These are phyloP conservation scores for Fraxinus floribunda DNA, from an alignment of 305 asterid species.

Conservation along the genomic window DNA sequence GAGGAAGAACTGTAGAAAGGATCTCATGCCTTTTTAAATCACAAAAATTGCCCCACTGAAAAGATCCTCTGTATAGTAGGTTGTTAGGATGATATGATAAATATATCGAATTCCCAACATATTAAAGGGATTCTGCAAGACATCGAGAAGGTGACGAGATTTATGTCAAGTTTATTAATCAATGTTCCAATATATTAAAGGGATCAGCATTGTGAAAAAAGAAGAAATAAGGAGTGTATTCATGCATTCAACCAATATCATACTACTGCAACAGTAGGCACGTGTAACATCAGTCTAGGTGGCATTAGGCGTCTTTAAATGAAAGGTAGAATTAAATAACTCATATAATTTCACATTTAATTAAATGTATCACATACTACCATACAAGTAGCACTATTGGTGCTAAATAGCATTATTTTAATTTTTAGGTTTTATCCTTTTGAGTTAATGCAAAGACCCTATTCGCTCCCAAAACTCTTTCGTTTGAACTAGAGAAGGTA, in stretches of 20 bases:
- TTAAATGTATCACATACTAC: no score
- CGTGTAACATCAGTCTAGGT: background rate
- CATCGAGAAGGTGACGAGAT: background rate
- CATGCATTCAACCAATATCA: background rate
- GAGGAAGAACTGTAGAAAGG: background rate
- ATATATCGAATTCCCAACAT: background rate
- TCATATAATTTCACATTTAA: no score
- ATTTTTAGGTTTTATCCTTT: background rate
- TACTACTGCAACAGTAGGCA: background rate
- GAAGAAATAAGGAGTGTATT: background rate
- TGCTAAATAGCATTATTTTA: no score
- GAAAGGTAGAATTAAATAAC: no score
- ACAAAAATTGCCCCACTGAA: background rate
- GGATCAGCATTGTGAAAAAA: background rate
- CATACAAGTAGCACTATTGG: no score
- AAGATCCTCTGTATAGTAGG: background rate
- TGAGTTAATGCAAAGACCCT: background rate
- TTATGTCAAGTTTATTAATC: background rate
- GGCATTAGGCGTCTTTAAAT: no score
- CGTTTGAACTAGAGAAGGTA: background rate
- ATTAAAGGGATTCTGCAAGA: background rate
- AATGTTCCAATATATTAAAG: background rate
- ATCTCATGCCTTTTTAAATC: background rate
- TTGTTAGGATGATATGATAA: background rate
- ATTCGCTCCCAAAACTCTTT: background rate